Evolutionary conservation across 2,329 filamentous ascomycete genomes (phyloP).

Genomic region (Aureobasidium mangrovei): DNA sequence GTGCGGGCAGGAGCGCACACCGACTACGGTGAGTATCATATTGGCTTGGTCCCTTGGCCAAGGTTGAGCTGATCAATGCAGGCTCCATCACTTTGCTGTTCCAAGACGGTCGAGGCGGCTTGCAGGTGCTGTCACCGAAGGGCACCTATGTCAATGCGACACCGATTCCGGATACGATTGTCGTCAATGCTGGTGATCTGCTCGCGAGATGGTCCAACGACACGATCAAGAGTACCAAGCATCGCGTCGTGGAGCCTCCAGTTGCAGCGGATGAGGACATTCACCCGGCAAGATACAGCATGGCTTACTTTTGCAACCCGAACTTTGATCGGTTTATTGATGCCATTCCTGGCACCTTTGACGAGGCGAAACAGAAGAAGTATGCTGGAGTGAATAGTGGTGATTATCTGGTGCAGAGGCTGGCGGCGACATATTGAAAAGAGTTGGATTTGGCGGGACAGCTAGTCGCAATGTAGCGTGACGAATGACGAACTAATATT

Average conservation of each 20-base stretch:
- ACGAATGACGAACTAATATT: not conserved
- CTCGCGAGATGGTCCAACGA: slow-evolving; percentile 86
- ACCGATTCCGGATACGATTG: slow-evolving; percentile 71
- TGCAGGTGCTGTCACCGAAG: slow-evolving; percentile 59
- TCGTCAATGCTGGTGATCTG: slow-evolving; percentile 83
- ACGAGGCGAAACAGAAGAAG: slow-evolving; percentile 58
- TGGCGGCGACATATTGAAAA: slow-evolving; percentile 56
- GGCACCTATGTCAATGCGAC: slow-evolving; percentile 68
- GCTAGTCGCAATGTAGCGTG: not conserved
- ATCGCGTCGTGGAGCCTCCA: slow-evolving; percentile 82
- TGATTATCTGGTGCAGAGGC: slow-evolving; percentile 68
- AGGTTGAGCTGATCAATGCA: slow-evolving; percentile 15
- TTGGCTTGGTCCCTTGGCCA: not conserved
- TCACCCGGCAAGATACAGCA: slow-evolving; percentile 70
- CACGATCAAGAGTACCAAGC: slow-evolving; percentile 80
- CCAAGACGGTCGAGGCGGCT: slow-evolving; percentile 47
- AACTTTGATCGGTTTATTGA: slow-evolving; percentile 70
- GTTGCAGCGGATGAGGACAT: slow-evolving; percentile 37
- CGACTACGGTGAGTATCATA: slow-evolving; percentile 44
- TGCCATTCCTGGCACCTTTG: slow-evolving; percentile 70
- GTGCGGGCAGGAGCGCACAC: slow-evolving; percentile 68
- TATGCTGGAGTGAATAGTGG: slow-evolving; percentile 70
- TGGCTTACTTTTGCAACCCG: slow-evolving; percentile 90
- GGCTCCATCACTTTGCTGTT: slow-evolving; percentile 44
- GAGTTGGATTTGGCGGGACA: not conserved